A percentile compares a stretch with the other conserved stretches of the same genome.
Evolutionary conservation across 805 yeast genomes (phyloP).

Genomic region (Brettanomyces sp.): DNA sequence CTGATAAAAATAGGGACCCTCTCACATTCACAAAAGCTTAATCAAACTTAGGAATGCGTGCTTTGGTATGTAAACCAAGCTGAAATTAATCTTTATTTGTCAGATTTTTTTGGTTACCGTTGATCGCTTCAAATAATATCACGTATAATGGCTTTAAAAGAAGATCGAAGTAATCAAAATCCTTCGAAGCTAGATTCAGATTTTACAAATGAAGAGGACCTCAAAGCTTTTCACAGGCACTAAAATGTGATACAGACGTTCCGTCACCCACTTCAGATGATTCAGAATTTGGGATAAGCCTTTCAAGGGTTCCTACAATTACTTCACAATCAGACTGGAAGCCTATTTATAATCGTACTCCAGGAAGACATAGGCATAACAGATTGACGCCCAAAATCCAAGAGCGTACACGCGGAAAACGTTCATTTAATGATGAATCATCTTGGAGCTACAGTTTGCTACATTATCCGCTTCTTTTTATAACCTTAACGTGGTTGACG

Average conservation of each 20-base stretch:
- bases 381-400: neutral
- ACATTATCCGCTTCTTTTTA: constrained; percentile 56
- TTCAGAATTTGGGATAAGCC: neutral
- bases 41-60: no score
- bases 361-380: constrained; percentile 4
- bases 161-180: neutral
- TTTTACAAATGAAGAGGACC: constrained; percentile 19
- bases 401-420: neutral
- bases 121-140: no score
- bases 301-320: constrained; percentile 15
- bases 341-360: constrained; percentile 27
- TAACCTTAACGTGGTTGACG: constrained; percentile 45
- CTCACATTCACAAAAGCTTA: no score
- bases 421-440: constrained; percentile 8
- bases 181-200: constrained; percentile 17
- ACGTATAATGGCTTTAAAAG: no score
- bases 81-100: no score
- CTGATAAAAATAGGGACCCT: no score
- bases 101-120: no score
- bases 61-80: no score
- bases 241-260: constrained; percentile 19
- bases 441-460: constrained; percentile 35
- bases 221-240: constrained; percentile 29
- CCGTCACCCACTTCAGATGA: neutral
- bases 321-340: constrained; percentile 38